A percentile compares a stretch with the other conserved stretches of the same genome.
Conservation (phyloP, 208 protist genomes). For the Blechomonas ayalai region DNA sequence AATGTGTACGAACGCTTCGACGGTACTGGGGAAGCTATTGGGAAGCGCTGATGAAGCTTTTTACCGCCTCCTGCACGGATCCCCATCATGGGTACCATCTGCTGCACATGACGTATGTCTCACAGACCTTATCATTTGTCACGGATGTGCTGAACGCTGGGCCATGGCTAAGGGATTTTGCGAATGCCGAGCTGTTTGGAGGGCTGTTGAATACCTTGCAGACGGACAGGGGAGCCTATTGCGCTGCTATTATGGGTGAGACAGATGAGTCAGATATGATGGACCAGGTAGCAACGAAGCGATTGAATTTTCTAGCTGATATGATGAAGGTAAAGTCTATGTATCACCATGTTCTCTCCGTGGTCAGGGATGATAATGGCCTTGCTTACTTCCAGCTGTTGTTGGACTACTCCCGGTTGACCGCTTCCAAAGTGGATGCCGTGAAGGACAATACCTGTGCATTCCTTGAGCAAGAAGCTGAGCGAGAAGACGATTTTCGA, state of each 20-base stretch:
- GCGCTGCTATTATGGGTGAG: too few species aligned
- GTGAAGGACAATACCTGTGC: slow-evolving; percentile 27
- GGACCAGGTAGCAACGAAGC: slow-evolving; percentile 5
- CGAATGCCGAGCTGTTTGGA: slow-evolving; percentile 12
- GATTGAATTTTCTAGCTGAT: slow-evolving; percentile 6
- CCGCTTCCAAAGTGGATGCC: slow-evolving; percentile 9
- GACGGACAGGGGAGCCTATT: slow-evolving; percentile 15
- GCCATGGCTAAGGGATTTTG: slow-evolving; percentile 24
- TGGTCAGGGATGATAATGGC: background rate
- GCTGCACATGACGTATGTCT: too few species aligned
- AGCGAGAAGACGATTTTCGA: slow-evolving; percentile 34
- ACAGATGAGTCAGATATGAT: slow-evolving; percentile 5
- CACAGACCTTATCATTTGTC: slow-evolving; percentile 13
- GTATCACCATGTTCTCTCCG: background rate
- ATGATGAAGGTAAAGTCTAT: slow-evolving; percentile 5
- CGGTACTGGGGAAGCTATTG: too few species aligned
- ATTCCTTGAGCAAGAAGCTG: slow-evolving; percentile 50
- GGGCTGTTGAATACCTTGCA: slow-evolving; percentile 19
- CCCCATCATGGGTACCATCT: too few species aligned
- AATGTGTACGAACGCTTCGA: too few species aligned
- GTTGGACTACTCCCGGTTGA: slow-evolving; percentile 21
- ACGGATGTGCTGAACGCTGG: slow-evolving; percentile 20
- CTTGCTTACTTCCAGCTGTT: slow-evolving; percentile 22
- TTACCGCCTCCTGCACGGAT: too few species aligned
- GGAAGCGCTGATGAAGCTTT: too few species aligned